Conservation (phyloP, 73 alveolate species). For the Paraurostyla sp. region DNA sequence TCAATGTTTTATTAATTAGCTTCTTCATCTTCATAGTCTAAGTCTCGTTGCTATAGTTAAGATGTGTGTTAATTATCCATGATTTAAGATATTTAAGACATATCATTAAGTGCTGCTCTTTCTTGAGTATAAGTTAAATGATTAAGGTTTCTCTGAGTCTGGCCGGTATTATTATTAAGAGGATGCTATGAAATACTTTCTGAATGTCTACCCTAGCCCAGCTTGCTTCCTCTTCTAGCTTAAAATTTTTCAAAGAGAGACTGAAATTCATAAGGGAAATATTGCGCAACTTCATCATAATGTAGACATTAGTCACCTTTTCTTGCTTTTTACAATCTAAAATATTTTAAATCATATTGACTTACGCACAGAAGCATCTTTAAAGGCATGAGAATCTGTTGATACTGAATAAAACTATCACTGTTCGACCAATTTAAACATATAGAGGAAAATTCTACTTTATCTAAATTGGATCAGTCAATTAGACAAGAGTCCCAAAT, state of each 20-base stretch:
- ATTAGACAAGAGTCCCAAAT: conserved; percentile 73
- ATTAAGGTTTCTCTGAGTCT: too few relatives aligned
- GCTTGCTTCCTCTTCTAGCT: not conserved
- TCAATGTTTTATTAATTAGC: not conserved
- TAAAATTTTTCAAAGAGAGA: not conserved
- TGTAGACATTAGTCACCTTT: conserved; percentile 14
- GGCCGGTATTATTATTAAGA: too few relatives aligned
- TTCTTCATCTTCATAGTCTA: conserved; percentile 8
- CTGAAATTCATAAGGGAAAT: conserved; percentile 17
- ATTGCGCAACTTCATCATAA: conserved; percentile 32
- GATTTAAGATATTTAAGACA: too few relatives aligned
- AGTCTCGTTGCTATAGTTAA: not conserved
- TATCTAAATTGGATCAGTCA: not conserved
- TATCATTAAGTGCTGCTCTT: too few relatives aligned
- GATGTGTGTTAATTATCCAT: not conserved
- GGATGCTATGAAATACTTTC: too few relatives aligned
- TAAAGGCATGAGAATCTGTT: conserved; percentile 31
- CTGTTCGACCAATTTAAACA: conserved; percentile 33
- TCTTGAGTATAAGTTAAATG: too few relatives aligned
- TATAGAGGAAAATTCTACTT: not conserved
- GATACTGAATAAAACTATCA: not conserved
- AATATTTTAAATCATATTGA: not conserved
- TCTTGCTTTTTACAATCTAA: not conserved
- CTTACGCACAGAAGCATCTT: conserved; percentile 58
- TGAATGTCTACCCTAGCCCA: not conserved